Evolutionary conservation across 345 rosid genomes (phyloP).

Genomic region (Hirschfeldia incana): DNA sequence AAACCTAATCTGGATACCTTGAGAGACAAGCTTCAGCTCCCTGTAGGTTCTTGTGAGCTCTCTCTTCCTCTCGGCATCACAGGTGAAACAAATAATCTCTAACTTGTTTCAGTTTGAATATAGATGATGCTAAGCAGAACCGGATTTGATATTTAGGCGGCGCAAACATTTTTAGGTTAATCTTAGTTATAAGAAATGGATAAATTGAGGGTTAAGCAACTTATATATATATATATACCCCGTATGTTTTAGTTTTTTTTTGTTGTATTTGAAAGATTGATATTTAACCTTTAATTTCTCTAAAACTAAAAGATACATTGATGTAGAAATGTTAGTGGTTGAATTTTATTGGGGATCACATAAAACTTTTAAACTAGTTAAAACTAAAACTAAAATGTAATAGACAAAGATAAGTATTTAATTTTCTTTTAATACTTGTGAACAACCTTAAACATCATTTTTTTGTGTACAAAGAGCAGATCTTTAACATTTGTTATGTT

Average conservation of each 20-base stretch:
- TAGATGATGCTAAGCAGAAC: not conserved
- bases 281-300: too few relatives aligned
- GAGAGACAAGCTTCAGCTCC: constrained; percentile 77
- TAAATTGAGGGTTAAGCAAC: not conserved
- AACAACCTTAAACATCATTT: not conserved
- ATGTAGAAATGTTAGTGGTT: not conserved
- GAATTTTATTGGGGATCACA: not conserved
- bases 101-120: not conserved
- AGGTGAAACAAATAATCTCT: constrained; percentile 44
- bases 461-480: not conserved
- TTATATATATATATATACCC: too few relatives aligned
- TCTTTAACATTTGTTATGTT: not conserved
- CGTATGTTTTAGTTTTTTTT: too few relatives aligned
- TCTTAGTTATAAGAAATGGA: not conserved
- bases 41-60: constrained; percentile 92
- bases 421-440: not conserved
- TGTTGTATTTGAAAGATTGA: not conserved
- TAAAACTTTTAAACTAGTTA: not conserved
- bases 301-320: not conserved
- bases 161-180: not conserved
- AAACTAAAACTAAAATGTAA: not conserved
- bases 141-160: not conserved
- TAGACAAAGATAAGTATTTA: too few relatives aligned
- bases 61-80: constrained; percentile 73
- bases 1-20: constrained; percentile 62